Evolutionary conservation across 441 rosid genomes (phyloP).

Genomic region (Biscutella laevigata): DNA sequence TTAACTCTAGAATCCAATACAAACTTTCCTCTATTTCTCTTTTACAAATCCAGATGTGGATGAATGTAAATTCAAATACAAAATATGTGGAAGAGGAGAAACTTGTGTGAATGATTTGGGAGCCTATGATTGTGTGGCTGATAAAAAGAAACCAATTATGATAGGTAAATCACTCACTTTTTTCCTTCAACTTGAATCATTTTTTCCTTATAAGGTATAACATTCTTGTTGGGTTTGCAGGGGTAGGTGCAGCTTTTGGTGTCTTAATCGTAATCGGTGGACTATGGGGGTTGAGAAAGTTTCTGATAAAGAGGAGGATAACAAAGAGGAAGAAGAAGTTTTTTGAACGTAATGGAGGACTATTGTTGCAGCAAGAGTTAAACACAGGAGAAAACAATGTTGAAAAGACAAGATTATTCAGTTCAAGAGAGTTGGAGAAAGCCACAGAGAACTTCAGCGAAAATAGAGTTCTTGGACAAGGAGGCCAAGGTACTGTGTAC

Average conservation of each 20-base stretch:
- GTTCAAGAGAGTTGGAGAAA: too few species aligned
- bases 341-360: conserved; percentile 35
- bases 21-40: too few species aligned
- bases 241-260: conserved; percentile 9
- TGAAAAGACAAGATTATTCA: conserved; percentile 33
- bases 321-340: conserved; percentile 20
- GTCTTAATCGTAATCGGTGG: conserved; percentile 14
- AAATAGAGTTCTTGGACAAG: conserved; percentile 55
- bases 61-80: too few species aligned
- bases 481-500: conserved; percentile 76
- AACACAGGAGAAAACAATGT: conserved; percentile 2
- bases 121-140: not conserved
- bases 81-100: not conserved
- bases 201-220: not conserved
- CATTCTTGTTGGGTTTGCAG: not conserved
- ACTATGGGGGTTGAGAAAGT: conserved; percentile 11
- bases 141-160: conserved; percentile 2
- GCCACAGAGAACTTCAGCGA: conserved; percentile 41
- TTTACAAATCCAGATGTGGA: too few species aligned
- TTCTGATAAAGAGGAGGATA: conserved; percentile 6
- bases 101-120: conserved; percentile 19
- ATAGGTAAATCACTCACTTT: conserved; percentile 9
- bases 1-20: too few species aligned
- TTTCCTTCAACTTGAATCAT: not conserved
- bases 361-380: conserved; percentile 27